Conservation (phyloP, 208 protist species). For the Acanthamoeba culbertsoni region DNA sequence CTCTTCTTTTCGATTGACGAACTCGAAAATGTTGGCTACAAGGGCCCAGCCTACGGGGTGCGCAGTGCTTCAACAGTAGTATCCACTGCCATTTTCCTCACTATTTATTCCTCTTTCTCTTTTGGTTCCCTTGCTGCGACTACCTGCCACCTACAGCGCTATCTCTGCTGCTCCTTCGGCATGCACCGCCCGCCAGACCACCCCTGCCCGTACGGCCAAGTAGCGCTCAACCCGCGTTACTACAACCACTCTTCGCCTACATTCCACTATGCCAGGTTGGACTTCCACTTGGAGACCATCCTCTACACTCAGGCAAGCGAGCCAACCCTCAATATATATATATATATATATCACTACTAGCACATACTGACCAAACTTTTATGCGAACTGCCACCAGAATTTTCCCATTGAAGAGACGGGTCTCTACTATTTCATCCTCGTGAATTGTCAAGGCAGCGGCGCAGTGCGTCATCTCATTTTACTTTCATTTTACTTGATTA, state of each 20-base stretch:
- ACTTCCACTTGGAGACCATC: not conserved
- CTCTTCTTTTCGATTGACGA: conserved; percentile 19
- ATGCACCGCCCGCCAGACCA: not conserved
- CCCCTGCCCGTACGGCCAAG: not conserved
- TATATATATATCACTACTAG: no score
- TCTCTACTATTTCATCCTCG: conserved; percentile 38
- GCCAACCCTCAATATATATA: not conserved
- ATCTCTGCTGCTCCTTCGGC: not conserved
- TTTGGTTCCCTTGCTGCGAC: not conserved
- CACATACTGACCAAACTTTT: no score
- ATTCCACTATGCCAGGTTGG: not conserved
- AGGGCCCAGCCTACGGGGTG: not conserved
- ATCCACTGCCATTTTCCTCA: not conserved
- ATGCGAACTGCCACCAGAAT: no score
- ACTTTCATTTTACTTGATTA: not conserved
- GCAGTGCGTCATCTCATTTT: not conserved
- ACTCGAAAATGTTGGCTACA: conserved; percentile 10
- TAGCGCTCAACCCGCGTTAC: not conserved
- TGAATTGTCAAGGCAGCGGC: not conserved
- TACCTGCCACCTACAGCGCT: not conserved
- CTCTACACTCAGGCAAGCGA: not conserved
- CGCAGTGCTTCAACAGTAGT: no score
- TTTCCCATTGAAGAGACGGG: not conserved
- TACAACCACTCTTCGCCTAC: conserved; percentile 27
- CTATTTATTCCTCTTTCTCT: not conserved